Evolutionary conservation across 2,329 filamentous ascomycete genomes (phyloP).

Genomic region (Tolypocladium paradoxum): DNA sequence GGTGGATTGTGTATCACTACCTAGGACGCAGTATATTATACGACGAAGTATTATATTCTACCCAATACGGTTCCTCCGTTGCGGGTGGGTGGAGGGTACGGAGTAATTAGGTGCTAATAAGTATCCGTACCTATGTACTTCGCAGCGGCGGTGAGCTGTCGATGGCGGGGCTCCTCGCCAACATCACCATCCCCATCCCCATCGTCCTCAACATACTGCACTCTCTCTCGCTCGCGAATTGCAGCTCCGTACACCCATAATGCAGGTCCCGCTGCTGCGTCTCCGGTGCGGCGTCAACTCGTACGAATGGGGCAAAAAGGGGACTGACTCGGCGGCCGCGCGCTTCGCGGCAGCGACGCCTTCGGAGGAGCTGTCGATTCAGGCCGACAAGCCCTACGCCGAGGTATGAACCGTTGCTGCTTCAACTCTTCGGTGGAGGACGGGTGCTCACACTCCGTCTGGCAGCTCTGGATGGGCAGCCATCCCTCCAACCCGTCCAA

Average conservation of each 20-base stretch:
- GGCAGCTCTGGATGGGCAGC: conserved; percentile 99
- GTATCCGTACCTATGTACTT: too few relatives aligned
- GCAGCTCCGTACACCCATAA: conserved; percentile 7
- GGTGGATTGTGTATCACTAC: too few relatives aligned
- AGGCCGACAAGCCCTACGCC: conserved; percentile 85
- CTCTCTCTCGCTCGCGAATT: background rate
- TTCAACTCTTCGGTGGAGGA: too few relatives aligned
- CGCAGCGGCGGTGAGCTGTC: too few relatives aligned
- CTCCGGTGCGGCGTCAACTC: conserved; percentile 92
- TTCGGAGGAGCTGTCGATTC: conserved; percentile 60
- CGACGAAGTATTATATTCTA: too few relatives aligned
- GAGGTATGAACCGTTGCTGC: conserved; percentile 56
- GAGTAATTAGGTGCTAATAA: too few relatives aligned
- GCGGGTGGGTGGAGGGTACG: too few relatives aligned
- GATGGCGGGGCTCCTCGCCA: background rate
- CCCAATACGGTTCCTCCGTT: too few relatives aligned
- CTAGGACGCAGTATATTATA: too few relatives aligned
- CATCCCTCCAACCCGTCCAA: conserved; percentile 93
- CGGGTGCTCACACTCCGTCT: too few relatives aligned
- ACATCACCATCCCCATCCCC: background rate
- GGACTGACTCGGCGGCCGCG: conserved; percentile 76
- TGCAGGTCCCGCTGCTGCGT: conserved; percentile 75
- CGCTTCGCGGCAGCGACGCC: conserved; percentile 81
- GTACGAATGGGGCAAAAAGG: conserved; percentile 98
- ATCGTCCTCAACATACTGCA: background rate